A percentile compares a stretch with the other conserved stretches of the same genome.
These are phyloP conservation scores for Gastrolobium bilobum DNA, from an alignment of 306 rosid genomes.

Conservation along the genomic window DNA sequence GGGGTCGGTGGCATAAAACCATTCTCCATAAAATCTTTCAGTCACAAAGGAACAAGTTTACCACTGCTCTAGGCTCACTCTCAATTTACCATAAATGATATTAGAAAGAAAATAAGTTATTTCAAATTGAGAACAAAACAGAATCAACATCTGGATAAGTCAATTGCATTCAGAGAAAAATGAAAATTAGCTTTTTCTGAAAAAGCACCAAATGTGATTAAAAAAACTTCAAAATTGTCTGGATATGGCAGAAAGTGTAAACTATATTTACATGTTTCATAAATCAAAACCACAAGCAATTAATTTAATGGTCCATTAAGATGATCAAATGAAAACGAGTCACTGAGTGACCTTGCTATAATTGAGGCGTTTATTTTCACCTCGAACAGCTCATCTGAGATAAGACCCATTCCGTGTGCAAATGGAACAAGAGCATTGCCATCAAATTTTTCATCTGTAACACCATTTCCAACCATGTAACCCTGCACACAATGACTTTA, in stretches of 20 bases:
- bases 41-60: no score
- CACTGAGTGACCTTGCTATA: not conserved
- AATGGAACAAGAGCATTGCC: conserved; percentile 97
- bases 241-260: conserved; percentile 21
- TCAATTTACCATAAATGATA: conserved; percentile 22
- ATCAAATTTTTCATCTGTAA: conserved; percentile 76
- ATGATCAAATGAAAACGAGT: conserved; percentile 34
- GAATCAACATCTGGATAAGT: conserved; percentile 19
- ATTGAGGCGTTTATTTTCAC: conserved; percentile 50
- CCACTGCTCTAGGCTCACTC: no score
- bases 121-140: conserved; percentile 31
- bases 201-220: conserved; percentile 1
- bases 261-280: conserved; percentile 8
- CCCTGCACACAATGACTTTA: conserved; percentile 67
- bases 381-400: conserved; percentile 85
- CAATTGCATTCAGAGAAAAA: not conserved
- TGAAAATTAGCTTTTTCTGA: conserved; percentile 19
- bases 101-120: not conserved
- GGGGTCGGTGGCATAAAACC: no score
- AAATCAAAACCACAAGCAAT: conserved; percentile 1
- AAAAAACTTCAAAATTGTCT: conserved; percentile 5
- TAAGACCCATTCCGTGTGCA: conserved; percentile 95
- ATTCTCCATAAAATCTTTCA: no score
- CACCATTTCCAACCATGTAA: conserved; percentile 95
- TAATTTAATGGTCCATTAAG: not conserved